These are phyloP conservation scores for Camellia sinensis DNA, from an alignment of 148 eudicot genomes.

Conservation along the genomic window DNA sequence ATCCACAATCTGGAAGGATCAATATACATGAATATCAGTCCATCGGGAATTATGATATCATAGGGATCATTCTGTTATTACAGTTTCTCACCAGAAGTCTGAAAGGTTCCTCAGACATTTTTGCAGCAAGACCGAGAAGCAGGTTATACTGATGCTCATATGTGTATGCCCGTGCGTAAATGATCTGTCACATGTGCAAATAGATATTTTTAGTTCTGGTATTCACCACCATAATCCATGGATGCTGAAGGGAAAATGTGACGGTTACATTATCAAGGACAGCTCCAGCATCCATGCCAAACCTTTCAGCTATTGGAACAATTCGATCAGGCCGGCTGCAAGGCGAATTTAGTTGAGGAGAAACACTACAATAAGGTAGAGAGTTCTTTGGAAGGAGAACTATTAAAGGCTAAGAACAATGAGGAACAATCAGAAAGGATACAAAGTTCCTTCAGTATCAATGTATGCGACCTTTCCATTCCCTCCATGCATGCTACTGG, in stretches of 20 bases:
- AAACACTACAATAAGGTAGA: background rate
- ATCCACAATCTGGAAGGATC: slow-evolving; percentile 66
- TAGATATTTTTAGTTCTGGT: background rate
- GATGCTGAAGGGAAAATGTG: background rate
- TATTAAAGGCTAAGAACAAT: background rate
- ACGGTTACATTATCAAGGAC: slow-evolving; percentile 84
- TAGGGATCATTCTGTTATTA: background rate
- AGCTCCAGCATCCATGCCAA: slow-evolving; percentile 97
- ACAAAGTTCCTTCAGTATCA: slow-evolving; percentile 99
- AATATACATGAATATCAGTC: slow-evolving; percentile 13
- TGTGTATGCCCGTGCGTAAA: slow-evolving; percentile 98
- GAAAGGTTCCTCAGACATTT: slow-evolving; percentile 98
- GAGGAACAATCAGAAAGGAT: slow-evolving; percentile 43
- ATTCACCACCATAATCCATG: background rate
- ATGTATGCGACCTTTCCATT: slow-evolving; percentile 97
- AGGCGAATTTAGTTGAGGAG: slow-evolving; percentile 36
- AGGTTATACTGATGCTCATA: slow-evolving; percentile 95
- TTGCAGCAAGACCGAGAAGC: slow-evolving; percentile 94
- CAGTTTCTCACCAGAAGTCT: slow-evolving; percentile 64
- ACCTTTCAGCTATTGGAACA: slow-evolving; percentile 95
- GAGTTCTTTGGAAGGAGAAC: background rate
- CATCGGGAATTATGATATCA: background rate
- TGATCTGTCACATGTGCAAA: slow-evolving; percentile 49
- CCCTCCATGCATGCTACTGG: slow-evolving; percentile 83
- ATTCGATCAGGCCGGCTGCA: slow-evolving; percentile 91